Conservation (phyloP, 73 alveolate genomes). For the Paraurostyla sp. region DNA sequence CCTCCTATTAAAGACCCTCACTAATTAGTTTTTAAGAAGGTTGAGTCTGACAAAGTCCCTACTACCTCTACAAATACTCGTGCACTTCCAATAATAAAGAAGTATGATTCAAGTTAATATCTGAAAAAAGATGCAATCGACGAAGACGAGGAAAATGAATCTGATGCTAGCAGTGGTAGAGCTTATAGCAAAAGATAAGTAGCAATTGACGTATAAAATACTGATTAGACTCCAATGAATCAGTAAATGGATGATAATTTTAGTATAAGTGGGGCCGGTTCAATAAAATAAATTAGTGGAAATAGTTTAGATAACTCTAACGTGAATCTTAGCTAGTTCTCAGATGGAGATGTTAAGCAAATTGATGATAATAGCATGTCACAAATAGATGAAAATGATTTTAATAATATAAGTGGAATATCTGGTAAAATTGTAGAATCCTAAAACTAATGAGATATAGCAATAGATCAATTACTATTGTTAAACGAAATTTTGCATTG, state of each 20-base stretch:
- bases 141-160: slow-evolving; percentile 4
- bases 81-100: neutral
- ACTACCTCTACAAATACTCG: neutral
- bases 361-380: slow-evolving; percentile 7
- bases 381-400: neutral
- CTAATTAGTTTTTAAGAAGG: neutral
- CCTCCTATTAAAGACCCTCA: neutral
- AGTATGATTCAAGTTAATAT: neutral
- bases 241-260: neutral
- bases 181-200: neutral
- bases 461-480: too few relatives aligned
- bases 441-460: too few relatives aligned
- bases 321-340: neutral
- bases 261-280: neutral
- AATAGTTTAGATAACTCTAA: neutral
- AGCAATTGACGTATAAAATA: neutral
- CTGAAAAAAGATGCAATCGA: slow-evolving; percentile 20
- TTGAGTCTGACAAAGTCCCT: neutral
- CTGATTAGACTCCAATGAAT: slow-evolving; percentile 17
- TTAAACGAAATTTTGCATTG: too few relatives aligned
- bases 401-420: neutral
- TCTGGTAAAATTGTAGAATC: slow-evolving; percentile 4
- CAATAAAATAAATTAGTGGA: neutral
- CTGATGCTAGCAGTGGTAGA: neutral
- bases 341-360: slow-evolving; percentile 17